Conservation (phyloP, 2,329 filamentous ascomycete genomes). For the Microsporum ferrugineum region DNA sequence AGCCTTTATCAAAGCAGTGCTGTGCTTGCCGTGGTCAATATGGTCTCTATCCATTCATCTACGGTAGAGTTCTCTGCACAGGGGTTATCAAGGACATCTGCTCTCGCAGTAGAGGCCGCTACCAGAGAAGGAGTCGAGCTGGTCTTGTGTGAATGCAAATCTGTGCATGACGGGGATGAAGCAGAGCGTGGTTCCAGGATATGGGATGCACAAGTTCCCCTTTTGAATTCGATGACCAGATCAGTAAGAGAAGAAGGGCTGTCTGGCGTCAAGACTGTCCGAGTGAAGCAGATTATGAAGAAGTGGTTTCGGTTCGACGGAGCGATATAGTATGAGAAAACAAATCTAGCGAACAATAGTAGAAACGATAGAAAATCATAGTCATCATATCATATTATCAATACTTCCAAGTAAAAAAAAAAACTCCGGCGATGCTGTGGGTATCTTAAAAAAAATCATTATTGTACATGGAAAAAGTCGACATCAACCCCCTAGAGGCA, state of each 20-base stretch:
- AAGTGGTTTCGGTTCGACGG: constrained; percentile 53
- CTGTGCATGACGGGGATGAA: constrained; percentile 22
- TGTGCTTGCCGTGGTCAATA: constrained; percentile 32
- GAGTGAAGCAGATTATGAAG: constrained; percentile 46
- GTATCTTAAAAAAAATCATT: constrained; percentile 18
- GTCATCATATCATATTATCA: constrained; percentile 27
- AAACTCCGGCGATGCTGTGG: not conserved
- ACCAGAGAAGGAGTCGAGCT: constrained; percentile 23
- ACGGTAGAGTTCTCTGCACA: constrained; percentile 40
- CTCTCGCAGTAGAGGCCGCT: constrained; percentile 30
- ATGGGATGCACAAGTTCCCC: constrained; percentile 46
- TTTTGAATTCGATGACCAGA: constrained; percentile 43
- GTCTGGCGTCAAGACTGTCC: constrained; percentile 46
- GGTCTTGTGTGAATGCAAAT: constrained; percentile 32
- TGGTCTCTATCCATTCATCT: constrained; percentile 31
- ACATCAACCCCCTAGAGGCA: constrained; percentile 41
- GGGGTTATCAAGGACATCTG: constrained; percentile 36
- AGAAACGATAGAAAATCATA: constrained; percentile 26
- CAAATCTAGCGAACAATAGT: constrained; percentile 12
- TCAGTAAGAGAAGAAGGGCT: constrained; percentile 38
- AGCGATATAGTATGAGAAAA: not conserved
- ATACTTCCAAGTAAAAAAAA: constrained; percentile 18
- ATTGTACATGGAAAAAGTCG: constrained; percentile 16
- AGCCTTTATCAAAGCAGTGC: constrained; percentile 11
- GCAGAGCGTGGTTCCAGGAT: constrained; percentile 23